Evolutionary conservation across 2,329 filamentous ascomycete genomes (phyloP).

Genomic region (Nemania sp.): DNA sequence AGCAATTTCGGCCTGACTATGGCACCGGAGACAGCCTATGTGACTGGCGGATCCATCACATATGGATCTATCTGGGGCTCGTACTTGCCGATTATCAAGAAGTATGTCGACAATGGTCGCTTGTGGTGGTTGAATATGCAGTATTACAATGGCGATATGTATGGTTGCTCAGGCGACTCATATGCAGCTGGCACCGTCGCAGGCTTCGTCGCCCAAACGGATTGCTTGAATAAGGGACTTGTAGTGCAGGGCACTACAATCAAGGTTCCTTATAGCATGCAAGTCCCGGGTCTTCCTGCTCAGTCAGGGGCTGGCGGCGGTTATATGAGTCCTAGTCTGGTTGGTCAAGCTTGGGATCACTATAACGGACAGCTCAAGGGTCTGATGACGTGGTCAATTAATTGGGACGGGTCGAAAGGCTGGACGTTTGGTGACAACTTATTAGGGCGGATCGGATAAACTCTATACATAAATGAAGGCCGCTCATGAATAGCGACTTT

Average conservation of each 20-base stretch:
- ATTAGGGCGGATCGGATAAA: conserved; percentile 27
- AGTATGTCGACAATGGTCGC: conserved; percentile 42
- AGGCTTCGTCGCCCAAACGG: conserved; percentile 43
- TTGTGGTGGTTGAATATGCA: conserved; percentile 46
- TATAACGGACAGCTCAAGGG: conserved; percentile 41
- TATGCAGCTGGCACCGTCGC: conserved; percentile 39
- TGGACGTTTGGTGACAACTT: conserved; percentile 43
- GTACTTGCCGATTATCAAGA: conserved; percentile 44
- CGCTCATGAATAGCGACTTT: not conserved
- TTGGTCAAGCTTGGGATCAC: conserved; percentile 38
- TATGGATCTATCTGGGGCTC: conserved; percentile 43
- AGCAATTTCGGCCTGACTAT: conserved; percentile 62
- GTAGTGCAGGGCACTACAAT: conserved; percentile 39
- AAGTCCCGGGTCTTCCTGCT: conserved; percentile 43
- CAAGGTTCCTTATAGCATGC: conserved; percentile 41
- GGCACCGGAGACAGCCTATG: conserved; percentile 44
- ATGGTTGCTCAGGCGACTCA: conserved; percentile 41
- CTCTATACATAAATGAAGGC: not conserved
- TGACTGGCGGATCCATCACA: conserved; percentile 39
- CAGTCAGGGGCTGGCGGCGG: conserved; percentile 41
- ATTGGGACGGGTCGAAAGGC: conserved; percentile 42
- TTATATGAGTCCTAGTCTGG: conserved; percentile 39
- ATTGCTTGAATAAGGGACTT: conserved; percentile 42
- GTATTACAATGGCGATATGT: conserved; percentile 45
- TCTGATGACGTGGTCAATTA: conserved; percentile 45